phyloP scores from a whole-genome alignment of 2,329 filamentous ascomycete genomes.

The Coccinonectria pachysandricola region DNA sequence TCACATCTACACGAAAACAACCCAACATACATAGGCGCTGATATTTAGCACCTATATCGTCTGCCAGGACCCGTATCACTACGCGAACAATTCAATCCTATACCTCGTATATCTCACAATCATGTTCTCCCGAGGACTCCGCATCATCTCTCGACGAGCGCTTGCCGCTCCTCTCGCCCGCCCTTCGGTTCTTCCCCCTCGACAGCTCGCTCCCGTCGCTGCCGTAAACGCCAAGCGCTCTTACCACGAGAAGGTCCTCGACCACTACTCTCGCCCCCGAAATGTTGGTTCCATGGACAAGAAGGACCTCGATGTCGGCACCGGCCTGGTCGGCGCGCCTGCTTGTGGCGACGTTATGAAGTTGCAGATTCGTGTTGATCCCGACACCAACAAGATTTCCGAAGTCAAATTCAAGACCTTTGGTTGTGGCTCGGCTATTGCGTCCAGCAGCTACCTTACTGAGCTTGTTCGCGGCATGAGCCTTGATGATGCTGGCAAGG shows the following conservation, averaged over 20 bases:
- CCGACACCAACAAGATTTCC: constrained; percentile 74
- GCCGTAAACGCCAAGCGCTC: constrained; percentile 32
- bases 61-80: constrained; percentile 1
- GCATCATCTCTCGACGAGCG: constrained; percentile 33
- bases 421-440: constrained; percentile 89
- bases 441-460: constrained; percentile 87
- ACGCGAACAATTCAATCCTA: no score
- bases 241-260: constrained; percentile 44
- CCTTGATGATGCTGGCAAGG: constrained; percentile 80
- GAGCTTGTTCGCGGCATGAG: constrained; percentile 93
- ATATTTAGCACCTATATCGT: constrained; percentile 2
- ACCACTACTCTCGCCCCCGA: constrained; percentile 42
- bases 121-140: constrained; percentile 39
- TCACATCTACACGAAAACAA: no score
- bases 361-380: constrained; percentile 70
- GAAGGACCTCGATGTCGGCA: constrained; percentile 73
- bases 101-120: constrained; percentile 13
- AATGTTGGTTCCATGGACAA: constrained; percentile 55
- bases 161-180: constrained; percentile 29
- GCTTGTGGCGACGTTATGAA: constrained; percentile 92
- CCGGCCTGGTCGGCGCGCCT: constrained; percentile 80
- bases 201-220: constrained; percentile 31
- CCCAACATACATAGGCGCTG: no score
- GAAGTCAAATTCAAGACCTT: constrained; percentile 99
- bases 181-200: constrained; percentile 27